Percentiles rank a stretch among this genome's conserved stretches.
phyloP scores from a whole-genome alignment of 129 eudicot species.

The Rutidosis leptorrhynchoides region DNA sequence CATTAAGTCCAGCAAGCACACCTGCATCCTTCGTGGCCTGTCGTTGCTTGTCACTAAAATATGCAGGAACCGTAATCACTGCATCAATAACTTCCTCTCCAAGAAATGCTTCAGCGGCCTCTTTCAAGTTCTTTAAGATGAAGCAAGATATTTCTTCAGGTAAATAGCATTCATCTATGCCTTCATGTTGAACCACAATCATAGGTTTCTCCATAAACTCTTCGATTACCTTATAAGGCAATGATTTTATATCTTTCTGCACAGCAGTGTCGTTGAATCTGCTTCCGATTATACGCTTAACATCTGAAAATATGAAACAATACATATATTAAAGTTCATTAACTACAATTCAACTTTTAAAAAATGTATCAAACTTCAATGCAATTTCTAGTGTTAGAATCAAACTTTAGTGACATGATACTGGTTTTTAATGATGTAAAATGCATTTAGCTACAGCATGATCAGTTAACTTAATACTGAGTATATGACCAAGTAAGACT shows the following conservation, averaged over 20 bases:
- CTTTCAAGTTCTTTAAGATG: background rate
- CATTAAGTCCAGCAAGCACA: background rate
- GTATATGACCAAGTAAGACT: no score
- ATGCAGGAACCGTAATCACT: background rate
- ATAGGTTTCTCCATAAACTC: background rate
- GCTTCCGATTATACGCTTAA: background rate
- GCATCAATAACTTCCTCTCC: background rate
- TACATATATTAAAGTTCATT: background rate
- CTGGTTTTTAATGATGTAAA: no score
- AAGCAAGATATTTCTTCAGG: constrained; percentile 1
- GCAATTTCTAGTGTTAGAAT: no score
- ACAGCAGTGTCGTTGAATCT: background rate
- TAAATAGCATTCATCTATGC: background rate
- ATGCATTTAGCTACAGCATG: no score
- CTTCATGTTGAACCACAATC: background rate
- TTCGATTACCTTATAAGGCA: background rate
- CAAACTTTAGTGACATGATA: no score
- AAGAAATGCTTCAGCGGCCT: background rate
- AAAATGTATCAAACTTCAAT: no score
- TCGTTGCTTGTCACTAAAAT: background rate
- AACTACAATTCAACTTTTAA: background rate
- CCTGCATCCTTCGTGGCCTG: background rate
- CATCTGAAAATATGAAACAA: background rate
- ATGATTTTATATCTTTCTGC: background rate
- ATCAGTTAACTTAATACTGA: no score